A percentile compares a stretch with the other conserved stretches of the same genome.
Evolutionary conservation across 2,329 filamentous ascomycete species (phyloP).

Genomic region (Sclerotinia trifoliorum): DNA sequence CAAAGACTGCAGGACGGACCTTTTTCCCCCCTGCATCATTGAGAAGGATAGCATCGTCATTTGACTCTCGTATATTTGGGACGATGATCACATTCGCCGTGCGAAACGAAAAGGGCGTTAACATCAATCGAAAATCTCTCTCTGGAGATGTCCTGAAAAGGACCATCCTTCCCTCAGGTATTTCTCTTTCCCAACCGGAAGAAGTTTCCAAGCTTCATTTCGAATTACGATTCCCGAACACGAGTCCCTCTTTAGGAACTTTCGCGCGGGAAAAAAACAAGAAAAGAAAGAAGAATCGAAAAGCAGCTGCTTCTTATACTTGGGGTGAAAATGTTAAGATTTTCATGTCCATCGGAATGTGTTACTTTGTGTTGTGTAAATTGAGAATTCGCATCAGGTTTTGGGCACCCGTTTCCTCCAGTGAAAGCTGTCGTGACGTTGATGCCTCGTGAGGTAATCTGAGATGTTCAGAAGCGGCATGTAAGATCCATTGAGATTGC

Average conservation of each 20-base stretch:
- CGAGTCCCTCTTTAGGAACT: background rate
- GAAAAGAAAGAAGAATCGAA: background rate
- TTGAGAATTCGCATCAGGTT: conserved; percentile 40
- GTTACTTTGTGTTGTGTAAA: conserved; percentile 36
- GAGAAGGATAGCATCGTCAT: background rate
- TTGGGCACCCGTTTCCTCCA: conserved; percentile 34
- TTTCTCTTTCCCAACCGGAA: background rate
- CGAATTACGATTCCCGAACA: background rate
- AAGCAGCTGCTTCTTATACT: background rate
- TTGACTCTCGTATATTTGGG: background rate
- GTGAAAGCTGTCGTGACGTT: conserved; percentile 11
- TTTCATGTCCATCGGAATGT: background rate
- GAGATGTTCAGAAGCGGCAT: conserved; percentile 30
- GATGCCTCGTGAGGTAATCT: conserved; percentile 4
- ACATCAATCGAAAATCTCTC: background rate
- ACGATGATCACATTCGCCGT: background rate
- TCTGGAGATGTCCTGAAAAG: background rate
- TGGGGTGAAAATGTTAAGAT: background rate
- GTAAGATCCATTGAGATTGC: conserved; percentile 34
- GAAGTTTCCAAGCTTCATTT: background rate
- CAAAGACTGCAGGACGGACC: background rate
- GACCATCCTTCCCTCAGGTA: background rate
- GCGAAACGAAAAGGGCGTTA: background rate
- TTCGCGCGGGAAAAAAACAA: background rate
- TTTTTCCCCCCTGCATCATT: too few species aligned